Conservation (phyloP, 2,329 filamentous ascomycete genomes). For the Aspergillus ibericus region DNA sequence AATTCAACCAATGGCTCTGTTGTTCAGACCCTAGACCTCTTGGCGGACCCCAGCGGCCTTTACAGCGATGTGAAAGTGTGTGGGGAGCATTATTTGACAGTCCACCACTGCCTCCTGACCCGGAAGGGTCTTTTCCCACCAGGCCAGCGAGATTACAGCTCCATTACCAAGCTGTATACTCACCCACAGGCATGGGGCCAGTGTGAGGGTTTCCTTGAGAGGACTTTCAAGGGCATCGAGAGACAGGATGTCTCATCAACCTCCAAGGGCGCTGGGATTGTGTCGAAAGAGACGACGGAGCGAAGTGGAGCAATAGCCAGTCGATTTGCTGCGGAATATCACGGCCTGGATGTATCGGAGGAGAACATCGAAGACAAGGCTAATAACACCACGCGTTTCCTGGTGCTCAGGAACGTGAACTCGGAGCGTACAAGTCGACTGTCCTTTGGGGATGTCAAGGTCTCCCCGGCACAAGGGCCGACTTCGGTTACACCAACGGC, state of each 20-base stretch:
- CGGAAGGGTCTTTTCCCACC: conserved; percentile 27
- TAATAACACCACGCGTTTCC: conserved; percentile 50
- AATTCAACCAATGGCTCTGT: conserved; percentile 96
- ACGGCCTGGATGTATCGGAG: conserved; percentile 67
- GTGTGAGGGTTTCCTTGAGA: conserved; percentile 72
- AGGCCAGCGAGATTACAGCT: conserved; percentile 44
- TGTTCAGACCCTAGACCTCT: conserved; percentile 82
- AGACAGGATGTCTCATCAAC: conserved; percentile 82
- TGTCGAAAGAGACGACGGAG: conserved; percentile 57
- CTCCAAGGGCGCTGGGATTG: conserved; percentile 78
- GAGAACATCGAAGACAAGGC: conserved; percentile 50
- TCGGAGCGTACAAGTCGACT: conserved; percentile 25
- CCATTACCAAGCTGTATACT: conserved; percentile 78
- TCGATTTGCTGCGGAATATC: conserved; percentile 67
- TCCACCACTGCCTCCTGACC: conserved; percentile 82
- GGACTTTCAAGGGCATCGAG: conserved; percentile 71
- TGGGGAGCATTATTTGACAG: conserved; percentile 80
- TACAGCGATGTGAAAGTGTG: conserved; percentile 73
- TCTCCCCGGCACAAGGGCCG: conserved; percentile 2
- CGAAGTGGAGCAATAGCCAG: conserved; percentile 76
- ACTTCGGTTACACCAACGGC: conserved; percentile 6
- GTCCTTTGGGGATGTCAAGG: conserved; percentile 19
- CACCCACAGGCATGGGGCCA: conserved; percentile 97
- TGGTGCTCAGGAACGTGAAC: conserved; percentile 42
- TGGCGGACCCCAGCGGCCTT: conserved; percentile 68